Evolutionary conservation across 176 grass and related monocot species (phyloP).

Genomic region (Carex littledalei): DNA sequence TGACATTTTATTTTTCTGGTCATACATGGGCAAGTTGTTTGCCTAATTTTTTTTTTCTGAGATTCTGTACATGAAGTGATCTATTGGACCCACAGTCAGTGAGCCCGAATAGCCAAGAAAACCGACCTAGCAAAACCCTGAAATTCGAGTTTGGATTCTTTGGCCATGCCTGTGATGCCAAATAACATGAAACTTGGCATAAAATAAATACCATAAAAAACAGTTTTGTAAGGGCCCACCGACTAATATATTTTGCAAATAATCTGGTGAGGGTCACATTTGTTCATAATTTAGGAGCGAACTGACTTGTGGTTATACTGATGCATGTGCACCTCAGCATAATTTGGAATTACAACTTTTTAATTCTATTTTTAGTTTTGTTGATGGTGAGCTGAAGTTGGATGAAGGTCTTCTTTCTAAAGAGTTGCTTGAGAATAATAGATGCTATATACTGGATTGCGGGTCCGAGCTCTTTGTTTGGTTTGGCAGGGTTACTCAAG

Average conservation of each 20-base stretch:
- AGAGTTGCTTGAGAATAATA: constrained; percentile 63
- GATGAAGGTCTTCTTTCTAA: constrained; percentile 69
- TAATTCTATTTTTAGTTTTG: constrained; percentile 46
- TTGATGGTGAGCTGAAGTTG: constrained; percentile 59
- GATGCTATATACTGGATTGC: constrained; percentile 87
- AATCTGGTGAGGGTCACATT: neutral
- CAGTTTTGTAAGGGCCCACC: neutral
- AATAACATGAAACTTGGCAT: neutral
- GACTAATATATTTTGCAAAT: neutral
- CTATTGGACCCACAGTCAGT: neutral
- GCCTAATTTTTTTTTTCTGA: neutral
- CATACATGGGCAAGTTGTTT: neutral
- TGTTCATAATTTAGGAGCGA: neutral
- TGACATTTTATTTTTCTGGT: neutral
- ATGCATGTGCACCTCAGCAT: neutral
- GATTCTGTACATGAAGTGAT: too few species aligned
- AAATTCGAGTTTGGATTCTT: neutral
- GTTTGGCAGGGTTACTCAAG: constrained; percentile 72
- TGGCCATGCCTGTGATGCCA: neutral
- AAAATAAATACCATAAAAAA: neutral
- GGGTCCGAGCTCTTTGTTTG: constrained; percentile 89
- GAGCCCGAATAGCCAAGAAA: neutral
- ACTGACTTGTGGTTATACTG: neutral
- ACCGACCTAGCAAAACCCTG: neutral
- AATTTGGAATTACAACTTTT: neutral